Percentiles rank a stretch among this genome's conserved stretches.
Conservation (phyloP, 768 basidiomycete species). For the Panaeolus papilionaceus region DNA sequence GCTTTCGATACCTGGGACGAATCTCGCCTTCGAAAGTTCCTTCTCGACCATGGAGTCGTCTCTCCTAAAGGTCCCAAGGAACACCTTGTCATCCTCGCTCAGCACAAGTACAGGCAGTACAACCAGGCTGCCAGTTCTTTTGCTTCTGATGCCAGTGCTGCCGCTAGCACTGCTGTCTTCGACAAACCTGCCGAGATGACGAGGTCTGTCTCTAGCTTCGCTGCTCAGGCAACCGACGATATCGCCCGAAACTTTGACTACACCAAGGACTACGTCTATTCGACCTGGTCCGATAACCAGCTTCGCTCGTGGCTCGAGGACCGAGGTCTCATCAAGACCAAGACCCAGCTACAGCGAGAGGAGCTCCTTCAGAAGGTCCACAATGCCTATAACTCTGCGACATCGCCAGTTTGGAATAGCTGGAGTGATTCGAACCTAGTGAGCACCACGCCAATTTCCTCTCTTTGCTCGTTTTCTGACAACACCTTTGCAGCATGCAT, state of each 20-base stretch:
- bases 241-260: constrained; percentile 64
- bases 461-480: not conserved
- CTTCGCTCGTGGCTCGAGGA: constrained; percentile 76
- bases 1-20: constrained; percentile 88
- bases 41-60: constrained; percentile 88
- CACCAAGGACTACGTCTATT: constrained; percentile 87
- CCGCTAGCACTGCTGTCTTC: constrained; percentile 59
- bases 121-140: constrained; percentile 64
- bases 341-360: constrained; percentile 60
- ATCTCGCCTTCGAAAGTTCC: constrained; percentile 77
- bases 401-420: constrained; percentile 75
- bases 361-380: constrained; percentile 76
- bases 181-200: constrained; percentile 48
- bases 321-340: constrained; percentile 74
- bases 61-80: constrained; percentile 81
- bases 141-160: constrained; percentile 51
- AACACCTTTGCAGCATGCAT: constrained; percentile 60
- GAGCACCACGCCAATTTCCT: constrained; percentile 27
- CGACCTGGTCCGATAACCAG: constrained; percentile 85
- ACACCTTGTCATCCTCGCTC: constrained; percentile 79
- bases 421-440: constrained; percentile 91
- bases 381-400: constrained; percentile 65
- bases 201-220: constrained; percentile 45
- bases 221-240: constrained; percentile 59
- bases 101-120: constrained; percentile 69